Evolutionary conservation across 306 rosid genomes (phyloP).

Genomic region (Sicyos edulis): DNA sequence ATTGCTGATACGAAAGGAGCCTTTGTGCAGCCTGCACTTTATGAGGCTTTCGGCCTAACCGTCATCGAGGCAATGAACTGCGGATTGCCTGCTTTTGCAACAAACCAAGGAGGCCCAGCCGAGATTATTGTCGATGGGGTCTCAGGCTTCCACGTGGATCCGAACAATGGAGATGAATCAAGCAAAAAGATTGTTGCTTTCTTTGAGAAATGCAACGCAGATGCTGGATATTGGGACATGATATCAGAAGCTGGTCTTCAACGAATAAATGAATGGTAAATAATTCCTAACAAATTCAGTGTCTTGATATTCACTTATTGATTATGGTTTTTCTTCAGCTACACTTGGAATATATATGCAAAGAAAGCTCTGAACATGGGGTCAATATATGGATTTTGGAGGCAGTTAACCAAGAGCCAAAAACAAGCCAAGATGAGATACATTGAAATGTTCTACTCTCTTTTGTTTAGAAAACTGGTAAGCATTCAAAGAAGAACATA

Average conservation of each 20-base stretch:
- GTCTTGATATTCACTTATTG: background rate
- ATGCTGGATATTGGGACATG: constrained; percentile 51
- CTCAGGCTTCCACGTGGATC: constrained; percentile 78
- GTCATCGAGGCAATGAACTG: constrained; percentile 97
- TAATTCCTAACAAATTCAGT: background rate
- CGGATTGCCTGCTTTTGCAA: constrained; percentile 87
- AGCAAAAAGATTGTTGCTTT: constrained; percentile 72
- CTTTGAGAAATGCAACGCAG: constrained; percentile 69
- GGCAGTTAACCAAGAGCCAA: constrained; percentile 60
- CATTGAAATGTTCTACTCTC: constrained; percentile 69
- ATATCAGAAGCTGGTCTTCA: constrained; percentile 61
- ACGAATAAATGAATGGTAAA: constrained; percentile 74
- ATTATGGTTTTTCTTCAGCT: constrained; percentile 43
- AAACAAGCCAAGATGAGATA: constrained; percentile 73
- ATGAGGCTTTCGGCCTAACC: constrained; percentile 90
- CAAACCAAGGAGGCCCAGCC: constrained; percentile 93
- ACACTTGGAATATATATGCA: constrained; percentile 97
- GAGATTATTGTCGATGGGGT: constrained; percentile 76
- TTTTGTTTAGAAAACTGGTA: constrained; percentile 68
- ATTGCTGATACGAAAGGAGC: constrained; percentile 83
- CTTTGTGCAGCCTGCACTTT: constrained; percentile 90
- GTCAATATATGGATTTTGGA: constrained; percentile 80
- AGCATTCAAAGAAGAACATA: constrained; percentile 35
- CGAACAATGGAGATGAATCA: constrained; percentile 66
- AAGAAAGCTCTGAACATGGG: constrained; percentile 77